Evolutionary conservation across 208 protist species (phyloP), one percentile per base, ranked within the genome.

Genomic region (Wallacemonas sp.): DNA sequence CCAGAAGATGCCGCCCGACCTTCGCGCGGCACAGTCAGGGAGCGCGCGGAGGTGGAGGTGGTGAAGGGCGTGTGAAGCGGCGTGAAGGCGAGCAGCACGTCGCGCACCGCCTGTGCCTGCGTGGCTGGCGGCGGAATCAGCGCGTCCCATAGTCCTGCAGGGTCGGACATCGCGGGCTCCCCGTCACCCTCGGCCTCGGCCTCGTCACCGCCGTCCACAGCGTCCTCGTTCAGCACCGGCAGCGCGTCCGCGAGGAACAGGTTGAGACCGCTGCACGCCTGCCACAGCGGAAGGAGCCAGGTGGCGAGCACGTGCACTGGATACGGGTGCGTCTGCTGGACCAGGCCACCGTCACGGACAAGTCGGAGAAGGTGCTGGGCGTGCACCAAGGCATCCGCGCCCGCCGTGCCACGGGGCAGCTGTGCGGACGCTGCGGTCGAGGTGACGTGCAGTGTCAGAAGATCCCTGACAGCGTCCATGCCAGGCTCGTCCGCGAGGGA

Each of bases 211-310:
- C 3, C 4, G 49, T 65, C 44, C 25, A 62, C 36, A 22, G 41
- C 4, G n/a, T 44, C 32, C 29, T 49, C 50, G 22, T 64, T 54
- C 29, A 57, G n/a, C 3, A 59, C 25, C 1, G 57, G 70, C 14
- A 46, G 18, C 2, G 46, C 25, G 18, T 44, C 70, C 14, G 65
- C 48, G 22, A 81, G 65, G 12, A 79, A 70, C 26, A 86, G 48
- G 32, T 75, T 20, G 57, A 86, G 76, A n/a, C 49, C 54, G 25
- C 74, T 66, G 36, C 71, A 20, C 20, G 72, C 71, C 23, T 67
- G 22, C 86, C 82, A 88, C 18, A 92, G 57, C 22, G 82, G 82
- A 46, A 77, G 59, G 23, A 82, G 78, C 20, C 75, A 62, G 26
- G 81, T 66, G 20, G 50, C 61, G 4, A 87, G 45, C 41, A 90